Evolutionary conservation across 805 yeast genomes (phyloP), one percentile per base, ranked within the genome.

Genomic region (Saturnispora saitoi): DNA sequence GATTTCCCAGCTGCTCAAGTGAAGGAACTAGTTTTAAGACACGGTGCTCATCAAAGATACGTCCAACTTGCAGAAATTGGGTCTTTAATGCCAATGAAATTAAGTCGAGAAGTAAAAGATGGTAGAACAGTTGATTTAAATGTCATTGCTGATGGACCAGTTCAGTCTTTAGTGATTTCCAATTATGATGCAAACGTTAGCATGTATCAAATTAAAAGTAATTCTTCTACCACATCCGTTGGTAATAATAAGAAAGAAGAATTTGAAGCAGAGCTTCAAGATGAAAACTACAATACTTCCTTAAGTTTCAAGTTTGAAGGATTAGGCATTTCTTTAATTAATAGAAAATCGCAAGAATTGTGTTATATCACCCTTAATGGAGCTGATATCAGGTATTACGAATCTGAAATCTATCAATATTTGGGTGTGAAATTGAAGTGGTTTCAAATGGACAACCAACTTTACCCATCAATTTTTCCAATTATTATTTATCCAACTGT

Each of bases 81-180:
- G 22, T 83, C 83, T 51, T 70, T 89, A 52, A 80, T 82, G 51
- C 98, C 98, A 0, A 86, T 91, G 79, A 77, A 86, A 55, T 61
- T 91, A 32, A 46, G 46, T 9, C 42, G 28, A 9, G 50, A 47
- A 6, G 29, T 39, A 7, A 48, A 37, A 9, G n/a, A 47, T 2
- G 20, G 22, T 4, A 67, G 66, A 0, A 81, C 85, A 49, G 90
- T 88, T 28, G 97, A 89, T 57, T 69, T 95, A 57, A 87, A 89
- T 60, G 97, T 93, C 15, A 83, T 88, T 38, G 98, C 97, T 0
- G 98, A 93, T 69, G 99, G 98, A 0, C 95, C 96, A 0, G 81
- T 90, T 1, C 96, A 88, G 65, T 83, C 95, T 0, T 73, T 93
- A 54, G 83, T 88, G 4, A 83, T 93, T 3, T 77, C 95, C 1